Conservation (phyloP, 441 rosid genomes). For the Biscutella laevigata region DNA sequence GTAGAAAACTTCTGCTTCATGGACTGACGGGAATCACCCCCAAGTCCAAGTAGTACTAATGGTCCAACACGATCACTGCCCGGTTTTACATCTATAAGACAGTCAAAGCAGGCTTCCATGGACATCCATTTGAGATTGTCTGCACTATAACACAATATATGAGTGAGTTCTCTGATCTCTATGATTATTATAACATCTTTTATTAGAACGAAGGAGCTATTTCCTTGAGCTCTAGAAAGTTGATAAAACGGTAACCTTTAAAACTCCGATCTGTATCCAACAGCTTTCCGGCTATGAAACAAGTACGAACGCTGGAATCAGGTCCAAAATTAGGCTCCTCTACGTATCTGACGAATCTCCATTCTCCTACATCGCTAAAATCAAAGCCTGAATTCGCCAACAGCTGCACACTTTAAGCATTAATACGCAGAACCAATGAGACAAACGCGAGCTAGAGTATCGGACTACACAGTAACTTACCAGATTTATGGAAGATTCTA, state of each 20-base stretch:
- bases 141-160: slow-evolving; percentile 16
- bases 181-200: no score
- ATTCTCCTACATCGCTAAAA: slow-evolving; percentile 38
- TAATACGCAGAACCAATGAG: neutral
- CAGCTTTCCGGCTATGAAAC: slow-evolving; percentile 48
- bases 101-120: slow-evolving; percentile 41
- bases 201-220: neutral
- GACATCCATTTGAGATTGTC: slow-evolving; percentile 64
- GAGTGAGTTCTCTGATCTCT: no score
- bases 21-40: slow-evolving; percentile 33
- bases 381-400: slow-evolving; percentile 40
- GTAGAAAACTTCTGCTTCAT: slow-evolving; percentile 31
- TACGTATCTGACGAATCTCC: slow-evolving; percentile 48
- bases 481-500: slow-evolving; percentile 35
- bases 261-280: slow-evolving; percentile 15
- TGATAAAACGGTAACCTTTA: slow-evolving; percentile 45
- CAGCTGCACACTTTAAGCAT: slow-evolving; percentile 30
- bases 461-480: slow-evolving; percentile 18
- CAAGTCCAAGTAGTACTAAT: slow-evolving; percentile 41
- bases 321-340: slow-evolving; percentile 86
- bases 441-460: neutral
- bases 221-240: neutral
- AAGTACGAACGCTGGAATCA: slow-evolving; percentile 37
- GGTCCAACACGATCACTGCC: slow-evolving; percentile 57
- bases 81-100: slow-evolving; percentile 47